Conservation (phyloP, 495 filamentous ascomycete species). For the Lophiotrema nucula region DNA sequence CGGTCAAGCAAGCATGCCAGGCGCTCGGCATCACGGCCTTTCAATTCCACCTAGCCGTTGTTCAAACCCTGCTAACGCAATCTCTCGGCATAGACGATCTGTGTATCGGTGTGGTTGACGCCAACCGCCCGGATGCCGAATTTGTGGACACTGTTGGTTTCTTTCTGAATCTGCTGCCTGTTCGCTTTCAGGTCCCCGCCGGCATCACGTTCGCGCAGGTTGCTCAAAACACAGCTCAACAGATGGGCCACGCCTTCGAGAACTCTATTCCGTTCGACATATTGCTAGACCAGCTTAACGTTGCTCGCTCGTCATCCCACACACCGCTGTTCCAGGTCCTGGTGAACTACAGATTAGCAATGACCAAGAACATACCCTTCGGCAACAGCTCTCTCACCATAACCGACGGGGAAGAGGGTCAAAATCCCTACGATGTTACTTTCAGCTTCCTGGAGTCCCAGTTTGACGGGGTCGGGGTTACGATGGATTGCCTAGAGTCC, state of each 20-base stretch:
- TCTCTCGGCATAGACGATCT: not conserved
- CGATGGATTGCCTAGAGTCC: not conserved
- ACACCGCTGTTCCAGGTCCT: not conserved
- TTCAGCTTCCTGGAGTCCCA: not conserved
- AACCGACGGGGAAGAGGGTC: not conserved
- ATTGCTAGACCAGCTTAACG: not conserved
- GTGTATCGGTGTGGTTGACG: constrained; percentile 1
- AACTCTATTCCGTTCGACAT: not conserved
- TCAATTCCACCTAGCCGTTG: not conserved
- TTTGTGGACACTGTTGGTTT: not conserved
- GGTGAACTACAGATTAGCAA: not conserved
- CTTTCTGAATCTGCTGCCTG: not conserved
- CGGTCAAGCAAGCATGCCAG: not conserved
- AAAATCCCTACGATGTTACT: not conserved
- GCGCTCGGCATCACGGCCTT: not conserved
- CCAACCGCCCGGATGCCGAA: not conserved
- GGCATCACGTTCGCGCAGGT: not conserved
- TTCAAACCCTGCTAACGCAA: not conserved
- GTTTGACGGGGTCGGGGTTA: not conserved
- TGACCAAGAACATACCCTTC: not conserved
- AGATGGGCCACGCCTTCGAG: not conserved
- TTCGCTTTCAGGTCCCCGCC: not conserved
- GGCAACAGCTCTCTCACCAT: not conserved
- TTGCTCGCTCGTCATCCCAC: not conserved
- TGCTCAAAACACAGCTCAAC: not conserved